Evolutionary conservation across 768 basidiomycete species (phyloP).

Genomic region (Candolleomyces eurysporus): DNA sequence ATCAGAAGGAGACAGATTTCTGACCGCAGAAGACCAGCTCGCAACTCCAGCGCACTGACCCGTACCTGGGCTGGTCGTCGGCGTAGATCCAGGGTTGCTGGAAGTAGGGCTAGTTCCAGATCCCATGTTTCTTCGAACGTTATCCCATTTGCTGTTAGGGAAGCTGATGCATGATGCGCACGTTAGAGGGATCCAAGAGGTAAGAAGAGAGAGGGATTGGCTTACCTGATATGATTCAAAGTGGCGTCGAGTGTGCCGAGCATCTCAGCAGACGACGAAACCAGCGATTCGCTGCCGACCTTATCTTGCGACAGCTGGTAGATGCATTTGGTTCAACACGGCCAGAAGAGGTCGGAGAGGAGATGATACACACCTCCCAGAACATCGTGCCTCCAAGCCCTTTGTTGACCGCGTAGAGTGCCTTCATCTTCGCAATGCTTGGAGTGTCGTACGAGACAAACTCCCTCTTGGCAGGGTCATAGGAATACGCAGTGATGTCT

Average conservation of each 20-base stretch:
- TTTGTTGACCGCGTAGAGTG: conserved; percentile 59
- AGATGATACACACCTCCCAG: conserved; percentile 52
- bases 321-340: background rate
- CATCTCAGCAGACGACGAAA: conserved; percentile 43
- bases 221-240: conserved; percentile 60
- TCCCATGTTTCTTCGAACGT: conserved; percentile 65
- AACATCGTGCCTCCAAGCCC: conserved; percentile 72
- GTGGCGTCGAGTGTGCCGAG: conserved; percentile 60
- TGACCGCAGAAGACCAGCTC: conserved; percentile 47
- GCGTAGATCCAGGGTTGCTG: conserved; percentile 15
- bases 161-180: conserved; percentile 34
- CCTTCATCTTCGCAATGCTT: conserved; percentile 62
- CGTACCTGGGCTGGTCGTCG: conserved; percentile 19
- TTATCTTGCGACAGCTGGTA: conserved; percentile 58
- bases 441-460: conserved; percentile 79
- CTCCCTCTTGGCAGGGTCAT: conserved; percentile 62
- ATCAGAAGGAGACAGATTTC: background rate
- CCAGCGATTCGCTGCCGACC: conserved; percentile 55
- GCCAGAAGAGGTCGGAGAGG: background rate
- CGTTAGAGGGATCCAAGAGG: background rate
- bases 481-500: conserved; percentile 77
- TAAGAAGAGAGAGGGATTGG: background rate
- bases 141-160: conserved; percentile 71
- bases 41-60: conserved; percentile 41
- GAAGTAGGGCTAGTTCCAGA: conserved; percentile 21